Evolutionary conservation across 306 rosid species (phyloP).

Genomic region (Benincasa hispida): DNA sequence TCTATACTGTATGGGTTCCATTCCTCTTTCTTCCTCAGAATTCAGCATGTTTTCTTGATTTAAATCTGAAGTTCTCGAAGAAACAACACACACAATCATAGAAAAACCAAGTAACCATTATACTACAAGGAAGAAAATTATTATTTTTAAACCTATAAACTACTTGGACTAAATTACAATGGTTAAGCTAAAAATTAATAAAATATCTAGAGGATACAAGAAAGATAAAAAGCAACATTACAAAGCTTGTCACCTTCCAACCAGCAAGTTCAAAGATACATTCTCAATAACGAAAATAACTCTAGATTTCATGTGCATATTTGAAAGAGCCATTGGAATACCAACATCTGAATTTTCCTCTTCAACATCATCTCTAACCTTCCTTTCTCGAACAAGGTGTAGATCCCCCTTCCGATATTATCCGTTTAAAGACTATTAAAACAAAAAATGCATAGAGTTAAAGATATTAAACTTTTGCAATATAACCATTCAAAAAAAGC

Average conservation of each 20-base stretch:
- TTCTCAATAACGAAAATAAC: conserved; percentile 7
- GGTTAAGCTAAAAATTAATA: neutral
- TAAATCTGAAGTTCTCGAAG: neutral
- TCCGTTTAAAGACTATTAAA: no score
- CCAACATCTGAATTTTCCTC: neutral
- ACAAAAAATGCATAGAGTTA: no score
- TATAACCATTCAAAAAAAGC: no score
- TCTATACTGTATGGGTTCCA: conserved; percentile 11
- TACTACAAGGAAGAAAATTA: neutral
- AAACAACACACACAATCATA: neutral
- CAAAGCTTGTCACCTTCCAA: no score
- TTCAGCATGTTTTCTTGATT: conserved; percentile 9
- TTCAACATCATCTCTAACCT: neutral
- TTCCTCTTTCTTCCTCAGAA: neutral
- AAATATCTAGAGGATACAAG: neutral
- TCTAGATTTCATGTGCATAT: neutral
- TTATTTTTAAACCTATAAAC: neutral
- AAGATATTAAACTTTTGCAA: no score
- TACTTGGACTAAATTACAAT: neutral
- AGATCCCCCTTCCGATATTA: no score
- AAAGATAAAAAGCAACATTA: neutral
- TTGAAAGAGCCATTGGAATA: neutral
- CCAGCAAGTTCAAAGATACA: conserved; percentile 12
- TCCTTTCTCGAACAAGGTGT: no score
- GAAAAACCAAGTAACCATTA: neutral